Evolutionary conservation across 192 early-diverging fungal genomes (phyloP).

Genomic region (Phlyctochytrium planicorne): DNA sequence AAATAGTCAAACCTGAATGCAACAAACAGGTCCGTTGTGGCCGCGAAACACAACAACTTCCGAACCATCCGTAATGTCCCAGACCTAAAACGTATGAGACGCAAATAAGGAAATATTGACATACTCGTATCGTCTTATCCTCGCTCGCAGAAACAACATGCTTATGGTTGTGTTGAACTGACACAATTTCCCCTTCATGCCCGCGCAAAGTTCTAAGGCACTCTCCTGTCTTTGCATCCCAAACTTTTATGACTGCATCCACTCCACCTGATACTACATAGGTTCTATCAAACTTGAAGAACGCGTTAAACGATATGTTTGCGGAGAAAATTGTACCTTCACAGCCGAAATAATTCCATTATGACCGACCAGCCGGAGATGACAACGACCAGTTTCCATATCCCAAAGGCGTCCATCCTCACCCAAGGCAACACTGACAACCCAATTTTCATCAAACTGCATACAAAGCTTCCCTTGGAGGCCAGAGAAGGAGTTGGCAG

Average conservation of each 20-base stretch:
- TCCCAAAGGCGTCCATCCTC: slow-evolving; percentile 40
- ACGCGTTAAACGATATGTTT: slow-evolving; percentile 8
- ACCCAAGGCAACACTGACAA: slow-evolving; percentile 35
- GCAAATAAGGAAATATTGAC: slow-evolving; percentile 16
- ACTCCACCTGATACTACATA: slow-evolving; percentile 42
- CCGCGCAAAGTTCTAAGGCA: slow-evolving; percentile 31
- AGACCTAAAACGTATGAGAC: too few species aligned
- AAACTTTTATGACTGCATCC: slow-evolving; percentile 40
- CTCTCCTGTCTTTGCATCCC: slow-evolving; percentile 32
- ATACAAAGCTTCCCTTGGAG: too few species aligned
- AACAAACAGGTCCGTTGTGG: slow-evolving; percentile 41
- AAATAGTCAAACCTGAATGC: slow-evolving; percentile 21
- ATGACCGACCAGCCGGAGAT: slow-evolving; percentile 34
- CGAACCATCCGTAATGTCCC: background rate
- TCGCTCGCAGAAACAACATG: slow-evolving; percentile 40
- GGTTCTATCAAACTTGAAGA: slow-evolving; percentile 3
- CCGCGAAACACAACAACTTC: slow-evolving; percentile 24
- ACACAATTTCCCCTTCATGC: slow-evolving; percentile 39
- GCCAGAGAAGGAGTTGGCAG: too few species aligned
- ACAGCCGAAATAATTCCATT: slow-evolving; percentile 44
- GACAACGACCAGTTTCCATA: slow-evolving; percentile 32
- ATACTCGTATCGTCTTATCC: slow-evolving; percentile 41
- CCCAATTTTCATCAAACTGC: slow-evolving; percentile 48
- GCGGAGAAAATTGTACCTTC: slow-evolving; percentile 28
- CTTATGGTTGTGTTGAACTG: slow-evolving; percentile 25